These are phyloP conservation scores for Turritis glabra DNA, from an alignment of 345 rosid genomes.

Conservation along the genomic window DNA sequence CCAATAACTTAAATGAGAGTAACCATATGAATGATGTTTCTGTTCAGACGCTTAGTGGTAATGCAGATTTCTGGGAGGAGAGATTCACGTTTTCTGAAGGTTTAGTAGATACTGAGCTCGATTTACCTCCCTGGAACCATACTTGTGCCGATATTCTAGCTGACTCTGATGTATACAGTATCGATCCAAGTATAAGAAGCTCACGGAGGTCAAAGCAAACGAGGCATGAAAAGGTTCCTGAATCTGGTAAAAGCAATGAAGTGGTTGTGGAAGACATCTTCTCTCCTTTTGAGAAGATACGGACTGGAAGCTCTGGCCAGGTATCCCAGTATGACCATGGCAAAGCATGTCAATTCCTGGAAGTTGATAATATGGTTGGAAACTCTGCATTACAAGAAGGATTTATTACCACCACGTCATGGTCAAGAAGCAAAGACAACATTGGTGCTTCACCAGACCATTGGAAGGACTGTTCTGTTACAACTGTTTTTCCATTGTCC, in stretches of 20 bases:
- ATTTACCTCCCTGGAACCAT: conserved; percentile 35
- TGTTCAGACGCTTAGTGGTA: conserved; percentile 42
- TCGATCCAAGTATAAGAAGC: conserved; percentile 17
- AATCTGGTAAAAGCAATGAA: neutral
- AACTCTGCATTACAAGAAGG: conserved; percentile 33
- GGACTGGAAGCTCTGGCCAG: conserved; percentile 17
- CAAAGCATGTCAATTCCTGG: conserved; percentile 27
- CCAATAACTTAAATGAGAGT: conserved; percentile 55
- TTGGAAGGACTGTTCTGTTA: conserved; percentile 79
- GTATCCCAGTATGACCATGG: conserved; percentile 18
- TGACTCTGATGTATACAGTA: conserved; percentile 19
- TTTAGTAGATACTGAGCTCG: conserved; percentile 15
- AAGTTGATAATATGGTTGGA: conserved; percentile 1
- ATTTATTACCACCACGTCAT: conserved; percentile 45
- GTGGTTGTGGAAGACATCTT: conserved; percentile 18
- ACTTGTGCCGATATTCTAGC: conserved; percentile 1
- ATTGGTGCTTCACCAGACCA: conserved; percentile 48
- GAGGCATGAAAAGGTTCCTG: conserved; percentile 1
- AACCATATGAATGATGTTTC: conserved; percentile 51
- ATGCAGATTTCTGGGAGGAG: conserved; percentile 25
- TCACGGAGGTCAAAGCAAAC: conserved; percentile 3
- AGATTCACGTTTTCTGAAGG: conserved; percentile 20
- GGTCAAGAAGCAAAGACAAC: conserved; percentile 54
- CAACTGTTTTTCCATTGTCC: conserved; percentile 65
- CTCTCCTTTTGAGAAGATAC: conserved; percentile 16